Base-by-base conservation (phyloP, 306 rosid genomes). In the Dicorynia guianensis region DNA sequence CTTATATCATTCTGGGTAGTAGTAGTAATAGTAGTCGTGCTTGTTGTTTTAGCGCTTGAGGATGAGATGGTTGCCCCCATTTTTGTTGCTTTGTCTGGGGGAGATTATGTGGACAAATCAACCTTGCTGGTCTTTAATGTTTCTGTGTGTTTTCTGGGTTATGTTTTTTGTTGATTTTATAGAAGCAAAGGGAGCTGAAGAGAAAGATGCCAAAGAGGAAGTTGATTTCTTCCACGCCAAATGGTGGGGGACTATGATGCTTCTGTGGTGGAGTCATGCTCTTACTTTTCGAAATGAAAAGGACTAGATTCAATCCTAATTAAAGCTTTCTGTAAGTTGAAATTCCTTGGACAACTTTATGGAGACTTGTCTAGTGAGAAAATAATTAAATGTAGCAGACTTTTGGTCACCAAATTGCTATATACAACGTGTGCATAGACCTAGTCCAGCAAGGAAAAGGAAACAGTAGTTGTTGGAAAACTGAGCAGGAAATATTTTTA, bases 171-270 rank as follows among this genome's bases (percentile, higher is more conserved):
- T 12, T 19, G 68, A 13, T 20, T 78, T 64, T 78, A 83, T 79
- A 79, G 76, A 42, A 19, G 50, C 1, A 6, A 9, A 11, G 42
- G 4, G 49, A n/a, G n/a, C n/a, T n/a, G 9, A 43, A 17, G 17
- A 14, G 15, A 43, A 18, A 3, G 72, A 34, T 1, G 73, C 18
- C 3, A 53, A n/a, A 19, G 4, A 20, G 40, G 49, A 49, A 15
- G 50, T 36, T 14, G 63, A 59, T 79, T 82, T 78, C 88, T 79
- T 81, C 55, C 67, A 86, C 85, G 85, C 77, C 75, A 84, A 57
- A 50, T 50, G 65, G 48, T 56, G 15, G 72, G n/a, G 10, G 18
- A 53, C 4, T 34, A 11, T 25, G 30, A 25, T 25, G 71, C 35
- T 48, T 69, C 50, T 30, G 53, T 72, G 67, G 57, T 14, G 19